Percentiles rank a stretch among this genome's conserved stretches.
Conservation (phyloP, 345 rosid species). For the Populus deltoides region DNA sequence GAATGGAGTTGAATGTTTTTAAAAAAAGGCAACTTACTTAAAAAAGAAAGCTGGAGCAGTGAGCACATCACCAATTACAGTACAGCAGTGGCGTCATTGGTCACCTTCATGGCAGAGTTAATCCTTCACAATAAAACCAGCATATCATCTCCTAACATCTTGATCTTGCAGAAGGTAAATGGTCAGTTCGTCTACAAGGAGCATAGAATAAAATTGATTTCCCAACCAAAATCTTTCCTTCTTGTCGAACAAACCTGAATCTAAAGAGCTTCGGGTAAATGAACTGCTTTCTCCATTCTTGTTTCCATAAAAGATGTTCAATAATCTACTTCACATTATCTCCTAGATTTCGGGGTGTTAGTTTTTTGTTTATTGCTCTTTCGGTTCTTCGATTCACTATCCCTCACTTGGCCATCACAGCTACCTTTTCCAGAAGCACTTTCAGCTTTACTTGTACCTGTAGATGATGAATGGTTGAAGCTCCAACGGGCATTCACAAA, state of each 20-base stretch:
- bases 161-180: constrained; percentile 2
- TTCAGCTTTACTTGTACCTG: constrained; percentile 15
- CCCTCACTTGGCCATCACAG: constrained; percentile 9
- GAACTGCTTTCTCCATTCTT: not conserved
- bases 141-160: not conserved
- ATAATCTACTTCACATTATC: constrained; percentile 9
- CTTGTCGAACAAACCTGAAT: not conserved
- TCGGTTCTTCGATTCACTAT: not conserved
- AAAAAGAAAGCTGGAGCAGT: not conserved
- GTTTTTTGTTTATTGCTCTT: not conserved
- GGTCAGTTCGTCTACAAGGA: constrained; percentile 2
- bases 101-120: not conserved
- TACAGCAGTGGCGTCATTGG: not conserved
- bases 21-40: no score
- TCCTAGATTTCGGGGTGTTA: constrained; percentile 1
- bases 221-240: constrained; percentile 13
- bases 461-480: constrained; percentile 39
- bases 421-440: constrained; percentile 25
- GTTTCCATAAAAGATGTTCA: not conserved
- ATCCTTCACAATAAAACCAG: not conserved
- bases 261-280: constrained; percentile 13
- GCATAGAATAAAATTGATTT: not conserved
- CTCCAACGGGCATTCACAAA: constrained; percentile 78
- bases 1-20: not conserved
- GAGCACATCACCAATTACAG: not conserved